Base-by-base conservation (phyloP, 1,284 basidiomycete species). In the Gomphus sp. region DNA sequence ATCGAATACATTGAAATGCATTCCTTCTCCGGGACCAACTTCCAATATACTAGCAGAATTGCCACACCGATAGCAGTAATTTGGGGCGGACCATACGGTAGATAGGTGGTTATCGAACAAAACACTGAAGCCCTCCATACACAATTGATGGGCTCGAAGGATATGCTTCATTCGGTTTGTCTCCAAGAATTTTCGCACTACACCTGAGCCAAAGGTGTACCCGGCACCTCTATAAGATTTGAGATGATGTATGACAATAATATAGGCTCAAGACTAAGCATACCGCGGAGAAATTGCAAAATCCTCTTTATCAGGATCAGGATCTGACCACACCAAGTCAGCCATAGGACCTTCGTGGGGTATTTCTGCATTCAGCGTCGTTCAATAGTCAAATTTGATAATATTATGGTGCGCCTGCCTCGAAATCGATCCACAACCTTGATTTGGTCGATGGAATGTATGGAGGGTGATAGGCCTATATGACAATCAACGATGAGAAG, bases 331-430 rank as follows among this genome's bases (percentile, higher is more conserved):
- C 2, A 99, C 97, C 28, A 99, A 80, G 78, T 99, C 97, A n/a
- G 96, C 96, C 94, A 99, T 99, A 4, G 97, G 96, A 1, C 97
- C 97, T 74, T 99, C 97, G 69, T 99, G 97, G 47, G 97, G 97
- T 62, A 99, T 98, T 77, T 99, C 97, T 91, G 70, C 48, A 47
- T 36, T 7, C 34, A 43, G 37, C 18, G 48, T 31, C 55, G 58
- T 31, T 36, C 36, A 45, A 31, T 33, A 55, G 36, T 18, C 49
- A 53, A 25, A 53, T 16, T 63, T 56, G 59, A 53, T 61, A 60
- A 61, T 47, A 28, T 33, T 33, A 16, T 7, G 48, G 8, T 50
- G 4, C 14, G 70, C 73, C 62, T 61, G 89, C 91, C 91, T 80
- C 96, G 82, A 78, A 99, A 99, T 55, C 97, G 87, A 76, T 99